Base-by-base conservation (phyloP, 345 rosid species). In the Noccaea caerulescens region DNA sequence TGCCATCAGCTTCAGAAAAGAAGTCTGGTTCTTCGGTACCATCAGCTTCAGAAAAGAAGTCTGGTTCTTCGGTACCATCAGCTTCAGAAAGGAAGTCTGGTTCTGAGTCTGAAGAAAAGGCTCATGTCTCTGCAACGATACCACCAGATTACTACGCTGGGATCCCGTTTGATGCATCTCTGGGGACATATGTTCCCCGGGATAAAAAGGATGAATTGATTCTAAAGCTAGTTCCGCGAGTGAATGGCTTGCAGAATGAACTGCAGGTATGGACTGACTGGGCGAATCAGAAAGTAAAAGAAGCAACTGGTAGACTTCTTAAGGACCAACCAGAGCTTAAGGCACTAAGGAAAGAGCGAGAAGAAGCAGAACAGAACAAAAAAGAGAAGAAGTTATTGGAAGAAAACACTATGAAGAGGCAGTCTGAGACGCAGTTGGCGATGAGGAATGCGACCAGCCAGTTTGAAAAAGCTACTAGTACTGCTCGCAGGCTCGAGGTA, bases 221-320 rank as follows among this genome's bases (percentile, higher is more conserved):
- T 53, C 3, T 72, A 60, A 72, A 77, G 63, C 60, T 77, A 7
- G 69, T 45, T 77, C 80, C 80, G 4, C 64, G 77, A 44, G 60
- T 66, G 58, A 38, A 41, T 49, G 77, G 60, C 27, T 52, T 77
- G 73, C 65, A 72, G 63, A 86, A 80, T 84, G 96, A 89, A 78
- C 76, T 91, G 47, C 94, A 87, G 66, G 95, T 85, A 69, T 94
- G 99, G 97, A 87, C 91, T 16, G 95, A 93, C 39, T 93, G 98
- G 99, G 92, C 95, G 39, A 87, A 91, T 79, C 90, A 94, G 82
- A 94, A 91, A 80, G 97, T 94, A 50, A 94, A 91, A 91, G 95
- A 91, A 76, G 99, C 96, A 72, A 87, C 96, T 71, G 85, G 87
- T 61, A 86, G 95, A 83, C 86, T 76, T 57, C 79, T 76, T 53